Percentiles rank a stretch among this genome's conserved stretches.
phyloP scores from a whole-genome alignment of 2,329 filamentous ascomycete species.

The Aspergillus pseudoviridinutans region DNA sequence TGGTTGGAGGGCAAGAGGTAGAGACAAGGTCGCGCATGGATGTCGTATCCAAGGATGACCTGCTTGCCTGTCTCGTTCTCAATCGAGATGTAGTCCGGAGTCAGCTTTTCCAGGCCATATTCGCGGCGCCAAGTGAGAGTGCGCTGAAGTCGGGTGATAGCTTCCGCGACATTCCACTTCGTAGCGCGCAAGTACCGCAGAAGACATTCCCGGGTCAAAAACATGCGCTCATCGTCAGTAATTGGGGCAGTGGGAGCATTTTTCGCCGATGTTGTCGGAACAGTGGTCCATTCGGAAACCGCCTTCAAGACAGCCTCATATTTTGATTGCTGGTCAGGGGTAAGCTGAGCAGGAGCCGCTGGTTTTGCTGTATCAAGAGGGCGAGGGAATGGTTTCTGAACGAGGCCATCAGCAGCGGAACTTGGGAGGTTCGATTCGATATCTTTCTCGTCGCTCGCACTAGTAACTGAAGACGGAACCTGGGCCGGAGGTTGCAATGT shows the following conservation, averaged over 20 bases:
- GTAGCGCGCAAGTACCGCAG: conserved; percentile 89
- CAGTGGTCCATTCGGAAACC: conserved; percentile 66
- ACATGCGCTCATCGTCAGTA: conserved; percentile 76
- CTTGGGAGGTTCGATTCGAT: conserved; percentile 31
- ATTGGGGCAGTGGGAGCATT: conserved; percentile 59
- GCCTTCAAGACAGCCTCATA: conserved; percentile 72
- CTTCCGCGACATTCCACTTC: conserved; percentile 77
- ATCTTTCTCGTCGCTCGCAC: conserved; percentile 7
- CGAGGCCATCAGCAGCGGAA: conserved; percentile 37
- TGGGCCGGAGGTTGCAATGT: not conserved
- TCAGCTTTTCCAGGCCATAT: conserved; percentile 72
- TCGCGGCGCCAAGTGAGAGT: conserved; percentile 87
- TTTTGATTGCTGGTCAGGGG: conserved; percentile 72
- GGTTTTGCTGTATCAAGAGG: conserved; percentile 59
- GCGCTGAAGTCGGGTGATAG: conserved; percentile 71
- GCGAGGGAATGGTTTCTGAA: conserved; percentile 56
- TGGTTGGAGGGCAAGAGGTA: conserved; percentile 87
- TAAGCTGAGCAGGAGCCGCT: conserved; percentile 57
- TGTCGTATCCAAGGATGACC: conserved; percentile 82
- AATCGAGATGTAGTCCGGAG: conserved; percentile 79
- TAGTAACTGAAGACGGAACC: conserved; percentile 7
- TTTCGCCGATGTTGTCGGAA: conserved; percentile 62
- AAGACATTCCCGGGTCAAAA: conserved; percentile 87
- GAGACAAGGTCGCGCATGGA: conserved; percentile 76
- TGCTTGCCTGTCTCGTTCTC: conserved; percentile 98